Base-by-base conservation (phyloP, 768 basidiomycete genomes). In the Agaricus bisporus region DNA sequence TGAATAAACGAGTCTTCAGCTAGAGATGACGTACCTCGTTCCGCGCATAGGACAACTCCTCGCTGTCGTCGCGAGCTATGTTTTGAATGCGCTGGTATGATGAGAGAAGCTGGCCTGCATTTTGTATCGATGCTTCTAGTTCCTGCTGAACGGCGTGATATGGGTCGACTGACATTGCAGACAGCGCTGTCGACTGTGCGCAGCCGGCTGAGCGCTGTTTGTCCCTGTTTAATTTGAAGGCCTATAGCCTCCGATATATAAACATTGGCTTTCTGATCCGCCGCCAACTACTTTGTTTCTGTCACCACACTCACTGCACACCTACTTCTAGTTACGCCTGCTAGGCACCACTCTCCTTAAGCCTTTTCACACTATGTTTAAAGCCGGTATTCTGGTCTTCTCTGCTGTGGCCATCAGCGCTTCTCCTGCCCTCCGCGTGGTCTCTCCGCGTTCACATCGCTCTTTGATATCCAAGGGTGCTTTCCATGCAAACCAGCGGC, bases 101-200 rank as follows among this genome's bases (percentile, higher is more conserved):
- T 3, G 88, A 78, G 42, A 82, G 78, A 49, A 93, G 72, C 49
- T 87, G 85, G 15, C 78, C 71, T 41, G 89, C 85, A 3, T 82
- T 74, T 63, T 87, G 83, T 28, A 94, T 69, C 8, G 89, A 85
- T 11, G 75, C 68, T 57, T 91, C 87, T 18, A 95, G 83, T 68
- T 95, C 92, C 56, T 81, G 82, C 63, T 88, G 84, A 1, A 93
- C 90, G 35, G 81, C 86, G 72, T 92, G 86, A 67, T 93, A 95
- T 39, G 92, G 92, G 70, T 95, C 92, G 6, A 76, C 68, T 15
- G 86, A 84, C 85, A 86, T 86, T n/a, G 25, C 41, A 59, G 53
- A 35, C 35, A 42, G 15, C 35, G 32, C 35, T 12, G 15, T 35
- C 20, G 51, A 2, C 12, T 2, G n/a, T 15, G 22, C 25, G 17